phyloP scores from a whole-genome alignment of 208 protist species.

The Endotrypanum monterogeii region DNA sequence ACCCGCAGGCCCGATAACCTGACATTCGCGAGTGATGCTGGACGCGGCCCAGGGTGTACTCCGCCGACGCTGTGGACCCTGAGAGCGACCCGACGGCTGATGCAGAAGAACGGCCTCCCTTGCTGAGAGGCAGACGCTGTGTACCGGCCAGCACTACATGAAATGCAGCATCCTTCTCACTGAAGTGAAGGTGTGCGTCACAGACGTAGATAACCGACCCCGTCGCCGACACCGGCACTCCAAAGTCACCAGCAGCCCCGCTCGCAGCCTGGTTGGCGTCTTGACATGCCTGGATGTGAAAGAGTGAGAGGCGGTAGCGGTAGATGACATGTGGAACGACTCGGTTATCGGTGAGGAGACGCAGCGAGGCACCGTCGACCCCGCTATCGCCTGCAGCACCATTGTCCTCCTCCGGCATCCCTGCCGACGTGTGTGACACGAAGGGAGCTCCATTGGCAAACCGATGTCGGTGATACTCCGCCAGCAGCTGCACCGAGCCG shows the following conservation, averaged over 20 bases:
- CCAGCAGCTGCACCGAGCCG: conserved; percentile 52
- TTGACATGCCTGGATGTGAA: conserved; percentile 16
- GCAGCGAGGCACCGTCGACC: not conserved
- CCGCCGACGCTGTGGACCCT: not conserved
- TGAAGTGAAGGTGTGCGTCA: conserved; percentile 28
- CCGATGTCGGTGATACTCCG: conserved; percentile 41
- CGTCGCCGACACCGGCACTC: not conserved
- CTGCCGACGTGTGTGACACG: conserved; percentile 4
- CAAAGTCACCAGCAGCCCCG: not conserved
- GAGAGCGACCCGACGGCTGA: not conserved
- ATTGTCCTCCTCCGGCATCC: not conserved
- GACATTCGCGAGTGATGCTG: not conserved
- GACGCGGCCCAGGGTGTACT: conserved; percentile 14
- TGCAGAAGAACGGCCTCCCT: not conserved
- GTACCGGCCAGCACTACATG: conserved; percentile 25
- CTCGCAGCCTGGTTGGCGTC: not conserved
- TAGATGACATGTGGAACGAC: conserved; percentile 66
- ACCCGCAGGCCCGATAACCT: conserved; percentile 11
- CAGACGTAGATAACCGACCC: conserved; percentile 17
- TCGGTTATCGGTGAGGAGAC: conserved; percentile 7
- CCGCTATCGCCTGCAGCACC: not conserved
- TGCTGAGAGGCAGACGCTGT: conserved; percentile 15
- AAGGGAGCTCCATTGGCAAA: conserved; percentile 5
- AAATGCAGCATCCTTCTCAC: conserved; percentile 17
- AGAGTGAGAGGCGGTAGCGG: conserved; percentile 50